Evolutionary conservation across 1,139 yeast genomes (phyloP), one percentile per base, ranked within the genome.

Genomic region (Saccharomyces pastorianus): DNA sequence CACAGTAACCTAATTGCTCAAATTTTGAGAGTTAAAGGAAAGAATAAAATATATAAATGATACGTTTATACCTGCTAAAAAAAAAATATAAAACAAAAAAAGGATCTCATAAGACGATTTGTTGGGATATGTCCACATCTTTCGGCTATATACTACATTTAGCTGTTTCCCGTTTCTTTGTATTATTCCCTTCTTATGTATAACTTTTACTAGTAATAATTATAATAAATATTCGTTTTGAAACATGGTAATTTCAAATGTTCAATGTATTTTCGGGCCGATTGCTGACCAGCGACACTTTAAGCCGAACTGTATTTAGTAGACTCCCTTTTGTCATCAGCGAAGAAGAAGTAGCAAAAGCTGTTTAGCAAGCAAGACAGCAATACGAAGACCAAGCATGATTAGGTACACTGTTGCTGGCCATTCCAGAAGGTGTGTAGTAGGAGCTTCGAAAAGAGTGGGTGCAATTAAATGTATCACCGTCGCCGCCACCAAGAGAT

Each of bases 401-500:
- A 38, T 38, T 38, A 41, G 47, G 28, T 41, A 9, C 26, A n/a
- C 31, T 29, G 47, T 42, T 20, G 31, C 26, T 31, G 42, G 20
- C 44, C 23, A 32, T 48, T 26, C 31, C 31, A 46, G 31, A 17
- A 46, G 48, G 7, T 8, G 48, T 26, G 48, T 25, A 3, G 31
- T 28, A 46, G 14, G 28, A 17, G 8, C 26, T 14, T 46, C 48
- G 23, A 46, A 8, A 14, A 27, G 48, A 5, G 48, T 26, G 28
- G 23, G 48, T 8, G n/a, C 28, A 25, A 17, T 38, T 20, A 38
- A 20, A 14, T 38, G 25, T 20, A 20, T 38, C 44, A 26, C 48
- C 7, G 23, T n/a, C 42, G 34, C 8, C n/a, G 25, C n/a, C 6
- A 26, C 11, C 27, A 51, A 49, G 8, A 63, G 68, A 51, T 51